A percentile compares a stretch with the other conserved stretches of the same genome.
phyloP scores from a whole-genome alignment of 306 rosid species.

The Casuarina equisetifolia region DNA sequence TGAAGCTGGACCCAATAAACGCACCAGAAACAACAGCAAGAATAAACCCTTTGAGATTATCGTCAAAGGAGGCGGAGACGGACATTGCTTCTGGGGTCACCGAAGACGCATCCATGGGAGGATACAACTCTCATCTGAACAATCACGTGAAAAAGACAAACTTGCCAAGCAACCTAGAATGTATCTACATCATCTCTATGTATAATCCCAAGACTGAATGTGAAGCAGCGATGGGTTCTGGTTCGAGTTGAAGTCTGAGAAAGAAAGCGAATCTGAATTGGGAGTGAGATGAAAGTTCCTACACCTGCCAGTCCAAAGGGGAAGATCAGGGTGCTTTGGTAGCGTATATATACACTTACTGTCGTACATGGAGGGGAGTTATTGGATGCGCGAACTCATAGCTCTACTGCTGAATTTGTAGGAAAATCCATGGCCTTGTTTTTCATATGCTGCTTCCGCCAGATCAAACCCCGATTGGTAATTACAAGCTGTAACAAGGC shows the following conservation, averaged over 20 bases:
- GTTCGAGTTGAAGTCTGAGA: not conserved
- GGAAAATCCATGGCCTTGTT: not conserved
- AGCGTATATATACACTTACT: not conserved
- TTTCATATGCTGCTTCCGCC: too few relatives aligned
- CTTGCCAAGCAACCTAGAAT: not conserved
- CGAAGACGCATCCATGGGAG: conserved; percentile 8
- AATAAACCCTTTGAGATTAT: conserved; percentile 69
- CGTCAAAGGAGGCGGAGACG: not conserved
- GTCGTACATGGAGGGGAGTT: not conserved
- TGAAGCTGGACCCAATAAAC: conserved; percentile 86
- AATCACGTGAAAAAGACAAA: not conserved
- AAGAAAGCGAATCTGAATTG: not conserved
- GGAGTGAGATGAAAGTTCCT: not conserved
- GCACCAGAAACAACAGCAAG: conserved; percentile 74
- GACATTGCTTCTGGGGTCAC: conserved; percentile 7
- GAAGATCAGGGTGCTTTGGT: not conserved
- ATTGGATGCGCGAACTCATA: not conserved
- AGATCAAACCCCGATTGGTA: too few relatives aligned
- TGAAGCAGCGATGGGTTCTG: not conserved
- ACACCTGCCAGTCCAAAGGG: not conserved
- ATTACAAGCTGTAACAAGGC: too few relatives aligned
- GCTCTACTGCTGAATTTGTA: not conserved
- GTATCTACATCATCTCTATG: too few relatives aligned
- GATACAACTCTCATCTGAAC: conserved; percentile 3
- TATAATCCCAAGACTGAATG: not conserved